phyloP scores from a whole-genome alignment of 495 filamentous ascomycete species.

The Xylaria flabelliformis region DNA sequence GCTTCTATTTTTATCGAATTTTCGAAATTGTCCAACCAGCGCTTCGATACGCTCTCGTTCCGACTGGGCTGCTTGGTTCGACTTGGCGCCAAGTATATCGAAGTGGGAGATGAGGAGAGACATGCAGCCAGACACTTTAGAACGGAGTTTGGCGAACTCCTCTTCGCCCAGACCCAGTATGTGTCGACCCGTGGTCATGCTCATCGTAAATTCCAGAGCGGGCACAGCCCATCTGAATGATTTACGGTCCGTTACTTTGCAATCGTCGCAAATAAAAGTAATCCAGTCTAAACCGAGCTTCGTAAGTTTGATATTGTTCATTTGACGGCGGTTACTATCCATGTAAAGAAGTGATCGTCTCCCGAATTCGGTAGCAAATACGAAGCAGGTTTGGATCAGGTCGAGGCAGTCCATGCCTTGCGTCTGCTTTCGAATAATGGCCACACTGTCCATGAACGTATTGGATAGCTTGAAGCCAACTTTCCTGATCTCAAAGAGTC shows the following conservation, averaged over 20 bases:
- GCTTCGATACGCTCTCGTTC: constrained; percentile 76
- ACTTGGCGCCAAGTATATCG: constrained; percentile 97
- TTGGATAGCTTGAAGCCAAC: constrained; percentile 97
- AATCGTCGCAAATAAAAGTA: constrained; percentile 96
- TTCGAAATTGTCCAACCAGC: constrained; percentile 72
- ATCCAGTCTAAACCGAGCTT: constrained; percentile 95
- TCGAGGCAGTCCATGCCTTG: constrained; percentile 88
- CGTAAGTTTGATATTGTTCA: constrained; percentile 96
- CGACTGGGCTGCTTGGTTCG: constrained; percentile 87
- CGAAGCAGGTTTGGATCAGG: constrained; percentile 97
- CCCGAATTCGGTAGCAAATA: constrained; percentile 97
- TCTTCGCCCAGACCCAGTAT: constrained; percentile 85
- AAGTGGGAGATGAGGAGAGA: constrained; percentile 96
- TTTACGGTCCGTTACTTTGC: constrained; percentile 89
- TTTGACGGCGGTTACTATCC: constrained; percentile 88
- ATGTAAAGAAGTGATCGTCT: constrained; percentile 92
- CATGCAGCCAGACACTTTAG: constrained; percentile 97
- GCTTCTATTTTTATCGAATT: constrained; percentile 76
- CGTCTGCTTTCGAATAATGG: constrained; percentile 85
- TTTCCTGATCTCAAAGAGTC: constrained; percentile 94
- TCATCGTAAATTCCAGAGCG: constrained; percentile 95
- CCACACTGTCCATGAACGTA: constrained; percentile 98
- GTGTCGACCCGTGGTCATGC: constrained; percentile 90
- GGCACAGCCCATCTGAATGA: constrained; percentile 97
- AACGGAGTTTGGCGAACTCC: constrained; percentile 79